Conservation (phyloP, 371 early-diverging fungal genomes). For the Mucor saturninus region DNA sequence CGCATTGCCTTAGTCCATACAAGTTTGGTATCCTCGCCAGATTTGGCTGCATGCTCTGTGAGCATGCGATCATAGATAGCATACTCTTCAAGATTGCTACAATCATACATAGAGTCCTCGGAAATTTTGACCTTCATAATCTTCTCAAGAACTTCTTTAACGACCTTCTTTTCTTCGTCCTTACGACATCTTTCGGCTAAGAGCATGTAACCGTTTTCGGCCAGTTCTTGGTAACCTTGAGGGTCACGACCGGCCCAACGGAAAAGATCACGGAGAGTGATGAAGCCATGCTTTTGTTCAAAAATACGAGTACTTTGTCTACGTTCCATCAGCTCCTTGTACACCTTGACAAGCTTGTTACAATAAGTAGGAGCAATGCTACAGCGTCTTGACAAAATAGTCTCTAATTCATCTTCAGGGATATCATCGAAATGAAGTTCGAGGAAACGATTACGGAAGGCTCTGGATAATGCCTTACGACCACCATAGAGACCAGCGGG, state of each 20-base stretch:
- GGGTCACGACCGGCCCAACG: conserved; percentile 96
- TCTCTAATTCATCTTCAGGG: conserved; percentile 88
- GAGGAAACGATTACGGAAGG: conserved; percentile 99
- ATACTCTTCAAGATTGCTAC: conserved; percentile 60
- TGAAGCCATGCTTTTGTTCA: conserved; percentile 91
- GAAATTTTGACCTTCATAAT: conserved; percentile 79
- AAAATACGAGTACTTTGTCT: conserved; percentile 88
- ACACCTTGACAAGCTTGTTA: conserved; percentile 87
- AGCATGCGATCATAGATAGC: conserved; percentile 44
- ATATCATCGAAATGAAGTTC: conserved; percentile 97
- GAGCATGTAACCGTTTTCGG: conserved; percentile 95
- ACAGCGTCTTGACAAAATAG: conserved; percentile 86
- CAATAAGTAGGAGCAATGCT: conserved; percentile 91
- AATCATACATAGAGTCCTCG: conserved; percentile 71
- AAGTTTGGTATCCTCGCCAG: conserved; percentile 56
- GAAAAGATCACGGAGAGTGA: conserved; percentile 98
- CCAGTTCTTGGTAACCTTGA: conserved; percentile 78
- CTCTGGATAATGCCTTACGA: conserved; percentile 97
- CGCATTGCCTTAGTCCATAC: conserved; percentile 97
- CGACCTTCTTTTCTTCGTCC: conserved; percentile 82
- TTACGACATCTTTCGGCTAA: conserved; percentile 93
- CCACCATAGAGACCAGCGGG: conserved; percentile 99
- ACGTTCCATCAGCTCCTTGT: conserved; percentile 80
- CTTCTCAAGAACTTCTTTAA: conserved; percentile 83
- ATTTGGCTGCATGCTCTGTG: conserved; percentile 27